Evolutionary conservation across 1,139 yeast genomes (phyloP).

Genomic region (Suhomyces maxii): DNA sequence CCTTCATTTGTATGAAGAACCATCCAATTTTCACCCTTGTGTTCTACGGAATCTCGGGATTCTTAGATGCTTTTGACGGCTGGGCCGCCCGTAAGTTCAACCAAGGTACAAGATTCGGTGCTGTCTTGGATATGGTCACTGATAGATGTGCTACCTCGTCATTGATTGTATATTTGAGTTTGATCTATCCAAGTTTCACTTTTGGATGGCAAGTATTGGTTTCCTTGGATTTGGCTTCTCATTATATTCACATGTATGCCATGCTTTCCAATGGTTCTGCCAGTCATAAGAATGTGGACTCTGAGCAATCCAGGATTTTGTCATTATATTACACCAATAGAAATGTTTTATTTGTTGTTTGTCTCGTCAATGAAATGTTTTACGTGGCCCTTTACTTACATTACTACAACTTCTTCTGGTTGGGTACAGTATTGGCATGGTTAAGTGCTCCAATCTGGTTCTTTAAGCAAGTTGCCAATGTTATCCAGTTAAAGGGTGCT

Average conservation of each 20-base stretch:
- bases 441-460: constrained; percentile 83
- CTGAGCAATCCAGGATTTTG: constrained; percentile 68
- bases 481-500: constrained; percentile 85
- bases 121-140: constrained; percentile 97
- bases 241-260: constrained; percentile 98
- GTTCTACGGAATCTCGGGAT: constrained; percentile 83
- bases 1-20: constrained; percentile 77
- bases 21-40: constrained; percentile 78
- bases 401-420: constrained; percentile 62
- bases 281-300: constrained; percentile 82
- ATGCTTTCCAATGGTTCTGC: constrained; percentile 75
- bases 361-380: constrained; percentile 90
- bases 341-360: constrained; percentile 78
- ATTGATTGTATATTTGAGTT: constrained; percentile 79
- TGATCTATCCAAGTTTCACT: constrained; percentile 66
- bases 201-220: constrained; percentile 82
- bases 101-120: constrained; percentile 93
- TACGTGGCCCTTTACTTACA: constrained; percentile 85
- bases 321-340: constrained; percentile 86
- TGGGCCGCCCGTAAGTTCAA: constrained; percentile 87
- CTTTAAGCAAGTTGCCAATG: constrained; percentile 88
- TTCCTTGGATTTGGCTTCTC: constrained; percentile 89
- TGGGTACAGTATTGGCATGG: constrained; percentile 66
- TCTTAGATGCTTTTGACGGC: constrained; percentile 96
- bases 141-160: constrained; percentile 97